A percentile compares a stretch with the other conserved stretches of the same genome.
phyloP scores from a whole-genome alignment of 1,139 yeast species.

The Entelexis paramagnoliae region DNA sequence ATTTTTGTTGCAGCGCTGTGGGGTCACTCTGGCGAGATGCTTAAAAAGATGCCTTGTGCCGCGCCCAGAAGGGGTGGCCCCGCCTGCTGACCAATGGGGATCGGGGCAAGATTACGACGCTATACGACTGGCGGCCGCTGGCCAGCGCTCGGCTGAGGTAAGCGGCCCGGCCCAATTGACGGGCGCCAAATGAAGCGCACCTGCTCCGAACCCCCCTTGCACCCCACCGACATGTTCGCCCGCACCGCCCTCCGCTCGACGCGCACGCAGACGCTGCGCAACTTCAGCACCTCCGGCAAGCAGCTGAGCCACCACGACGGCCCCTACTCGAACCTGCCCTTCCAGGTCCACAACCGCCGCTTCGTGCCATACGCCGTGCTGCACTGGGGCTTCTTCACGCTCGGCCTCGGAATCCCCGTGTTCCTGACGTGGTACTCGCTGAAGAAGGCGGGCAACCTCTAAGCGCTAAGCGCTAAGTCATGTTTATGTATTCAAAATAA shows the following conservation, averaged over 20 bases:
- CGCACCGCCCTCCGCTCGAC: constrained; percentile 21
- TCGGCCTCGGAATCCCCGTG: constrained; percentile 35
- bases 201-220: background rate
- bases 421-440: constrained; percentile 33
- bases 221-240: constrained; percentile 12
- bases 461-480: background rate
- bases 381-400: constrained; percentile 65
- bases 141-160: background rate
- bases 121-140: background rate
- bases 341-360: constrained; percentile 86
- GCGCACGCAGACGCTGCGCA: constrained; percentile 25
- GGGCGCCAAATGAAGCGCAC: background rate
- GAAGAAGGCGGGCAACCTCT: constrained; percentile 30
- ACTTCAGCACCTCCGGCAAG: constrained; percentile 32
- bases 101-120: constrained; percentile 2
- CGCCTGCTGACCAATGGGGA: constrained; percentile 5
- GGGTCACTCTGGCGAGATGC: constrained; percentile 1
- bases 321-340: constrained; percentile 84
- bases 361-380: constrained; percentile 70
- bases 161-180: background rate
- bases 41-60: background rate
- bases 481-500: background rate
- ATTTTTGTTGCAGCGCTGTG: constrained; percentile 13
- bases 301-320: constrained; percentile 55
- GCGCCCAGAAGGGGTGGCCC: background rate